Conservation (phyloP, 768 basidiomycete species). For the Pleurotus pulmonarius region DNA sequence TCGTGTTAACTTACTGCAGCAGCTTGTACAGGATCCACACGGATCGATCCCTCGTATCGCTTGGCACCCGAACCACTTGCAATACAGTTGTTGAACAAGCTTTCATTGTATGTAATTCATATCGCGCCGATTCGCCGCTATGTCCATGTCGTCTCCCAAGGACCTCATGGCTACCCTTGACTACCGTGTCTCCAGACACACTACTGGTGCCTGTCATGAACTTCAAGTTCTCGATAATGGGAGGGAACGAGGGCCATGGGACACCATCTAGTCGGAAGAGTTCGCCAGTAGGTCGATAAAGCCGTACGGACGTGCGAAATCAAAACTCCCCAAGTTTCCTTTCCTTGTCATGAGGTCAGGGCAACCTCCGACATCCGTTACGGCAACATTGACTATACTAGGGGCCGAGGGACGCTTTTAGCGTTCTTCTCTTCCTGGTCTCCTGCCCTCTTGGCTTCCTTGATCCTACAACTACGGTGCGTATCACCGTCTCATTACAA, state of each 20-base stretch:
- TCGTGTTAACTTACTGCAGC: not conserved
- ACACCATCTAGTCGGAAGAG: not conserved
- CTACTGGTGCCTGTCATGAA: no score
- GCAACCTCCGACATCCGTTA: conserved; percentile 1
- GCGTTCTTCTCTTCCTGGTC: not conserved
- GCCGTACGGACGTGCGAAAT: conserved; percentile 3
- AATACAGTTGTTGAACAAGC: not conserved
- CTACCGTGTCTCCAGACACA: no score
- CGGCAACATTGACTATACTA: not conserved
- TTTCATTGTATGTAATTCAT: not conserved
- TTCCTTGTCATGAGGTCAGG: conserved; percentile 5
- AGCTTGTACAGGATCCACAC: not conserved
- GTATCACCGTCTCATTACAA: not conserved
- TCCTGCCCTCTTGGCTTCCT: not conserved
- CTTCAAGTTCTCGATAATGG: no score
- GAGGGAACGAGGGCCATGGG: not conserved
- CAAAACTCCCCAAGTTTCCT: not conserved
- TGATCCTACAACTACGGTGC: not conserved
- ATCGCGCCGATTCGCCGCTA: conserved; percentile 4
- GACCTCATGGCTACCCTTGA: not conserved
- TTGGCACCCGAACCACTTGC: not conserved
- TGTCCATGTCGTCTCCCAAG: not conserved
- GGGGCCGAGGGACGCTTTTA: not conserved
- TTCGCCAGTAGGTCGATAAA: not conserved
- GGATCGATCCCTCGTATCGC: conserved; percentile 1